phyloP scores from a whole-genome alignment of 768 basidiomycete genomes.

The Porphyrellus cyaneotinctus region DNA sequence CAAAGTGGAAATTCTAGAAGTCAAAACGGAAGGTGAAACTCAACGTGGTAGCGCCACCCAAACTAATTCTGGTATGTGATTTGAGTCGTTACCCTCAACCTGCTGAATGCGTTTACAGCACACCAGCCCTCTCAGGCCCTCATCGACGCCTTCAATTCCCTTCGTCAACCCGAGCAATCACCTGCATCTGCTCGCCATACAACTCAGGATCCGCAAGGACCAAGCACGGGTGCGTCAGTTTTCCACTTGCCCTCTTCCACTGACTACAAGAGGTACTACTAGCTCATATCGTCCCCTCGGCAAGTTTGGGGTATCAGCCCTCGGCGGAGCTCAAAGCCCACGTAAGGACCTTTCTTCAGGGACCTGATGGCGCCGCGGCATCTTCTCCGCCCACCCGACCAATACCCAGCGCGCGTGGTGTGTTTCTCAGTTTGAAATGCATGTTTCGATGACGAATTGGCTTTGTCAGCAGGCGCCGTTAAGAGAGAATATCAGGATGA shows the following conservation, averaged over 20 bases:
- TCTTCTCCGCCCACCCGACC: neutral
- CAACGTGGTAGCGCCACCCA: neutral
- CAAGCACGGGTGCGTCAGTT: neutral
- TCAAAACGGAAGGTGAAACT: constrained; percentile 7
- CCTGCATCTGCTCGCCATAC: neutral
- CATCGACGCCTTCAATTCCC: constrained; percentile 9
- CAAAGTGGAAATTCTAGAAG: constrained; percentile 5
- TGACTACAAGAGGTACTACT: neutral
- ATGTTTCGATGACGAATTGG: neutral
- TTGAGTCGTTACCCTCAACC: no score
- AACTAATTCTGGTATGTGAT: neutral
- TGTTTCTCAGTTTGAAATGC: neutral
- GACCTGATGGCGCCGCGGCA: neutral
- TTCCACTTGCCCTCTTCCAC: neutral
- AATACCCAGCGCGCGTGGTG: neutral
- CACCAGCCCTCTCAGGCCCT: constrained; percentile 15
- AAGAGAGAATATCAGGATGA: constrained; percentile 19
- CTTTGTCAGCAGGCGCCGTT: neutral
- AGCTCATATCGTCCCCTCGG: neutral
- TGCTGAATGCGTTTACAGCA: no score
- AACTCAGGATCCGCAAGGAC: neutral
- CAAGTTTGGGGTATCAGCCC: constrained; percentile 7
- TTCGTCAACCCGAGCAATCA: neutral
- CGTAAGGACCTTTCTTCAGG: neutral
- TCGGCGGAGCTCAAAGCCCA: constrained; percentile 3